Percentiles rank a stretch among this genome's conserved stretches.
Evolutionary conservation across 2,329 filamentous ascomycete genomes (phyloP).

Genomic region (Hymenotorrendiella dingleyae): DNA sequence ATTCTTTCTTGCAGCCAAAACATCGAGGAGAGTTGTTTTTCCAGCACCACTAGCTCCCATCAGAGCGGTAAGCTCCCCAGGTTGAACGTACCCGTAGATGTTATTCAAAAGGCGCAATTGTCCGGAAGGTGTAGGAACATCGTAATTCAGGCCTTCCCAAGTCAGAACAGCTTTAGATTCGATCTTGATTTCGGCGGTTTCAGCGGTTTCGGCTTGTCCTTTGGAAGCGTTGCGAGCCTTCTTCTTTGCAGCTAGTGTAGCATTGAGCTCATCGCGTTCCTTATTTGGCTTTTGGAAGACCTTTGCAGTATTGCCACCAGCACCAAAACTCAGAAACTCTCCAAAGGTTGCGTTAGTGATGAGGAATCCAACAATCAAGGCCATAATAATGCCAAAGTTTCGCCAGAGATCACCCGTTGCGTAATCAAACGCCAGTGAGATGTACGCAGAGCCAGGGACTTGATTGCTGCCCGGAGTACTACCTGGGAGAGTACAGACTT

Average conservation of each 20-base stretch:
- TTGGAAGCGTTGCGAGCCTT: conserved; percentile 45
- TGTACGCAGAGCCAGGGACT: conserved; percentile 64
- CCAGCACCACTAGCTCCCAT: conserved; percentile 60
- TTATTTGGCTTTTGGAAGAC: conserved; percentile 67
- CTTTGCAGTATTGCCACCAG: conserved; percentile 74
- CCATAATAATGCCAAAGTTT: conserved; percentile 76
- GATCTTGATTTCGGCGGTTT: conserved; percentile 43
- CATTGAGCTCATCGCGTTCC: conserved; percentile 61
- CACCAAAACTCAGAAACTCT: conserved; percentile 71
- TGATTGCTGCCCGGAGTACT: conserved; percentile 57
- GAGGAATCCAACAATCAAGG: conserved; percentile 70
- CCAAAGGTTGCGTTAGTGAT: conserved; percentile 70
- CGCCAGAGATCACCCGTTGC: conserved; percentile 65
- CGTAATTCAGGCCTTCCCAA: conserved; percentile 81
- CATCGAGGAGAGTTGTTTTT: conserved; percentile 61
- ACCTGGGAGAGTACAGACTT: conserved; percentile 76
- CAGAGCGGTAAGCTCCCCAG: conserved; percentile 55
- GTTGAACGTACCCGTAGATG: conserved; percentile 56
- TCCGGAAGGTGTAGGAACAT: conserved; percentile 48
- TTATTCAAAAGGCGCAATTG: conserved; percentile 47
- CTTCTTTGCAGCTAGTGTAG: conserved; percentile 53
- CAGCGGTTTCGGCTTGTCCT: conserved; percentile 35
- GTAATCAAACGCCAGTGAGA: conserved; percentile 64
- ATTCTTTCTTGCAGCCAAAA: conserved; percentile 56
- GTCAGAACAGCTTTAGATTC: conserved; percentile 66